Base-by-base conservation (phyloP, 2,329 filamentous ascomycete genomes). In the Exutisphaerella laricina region DNA sequence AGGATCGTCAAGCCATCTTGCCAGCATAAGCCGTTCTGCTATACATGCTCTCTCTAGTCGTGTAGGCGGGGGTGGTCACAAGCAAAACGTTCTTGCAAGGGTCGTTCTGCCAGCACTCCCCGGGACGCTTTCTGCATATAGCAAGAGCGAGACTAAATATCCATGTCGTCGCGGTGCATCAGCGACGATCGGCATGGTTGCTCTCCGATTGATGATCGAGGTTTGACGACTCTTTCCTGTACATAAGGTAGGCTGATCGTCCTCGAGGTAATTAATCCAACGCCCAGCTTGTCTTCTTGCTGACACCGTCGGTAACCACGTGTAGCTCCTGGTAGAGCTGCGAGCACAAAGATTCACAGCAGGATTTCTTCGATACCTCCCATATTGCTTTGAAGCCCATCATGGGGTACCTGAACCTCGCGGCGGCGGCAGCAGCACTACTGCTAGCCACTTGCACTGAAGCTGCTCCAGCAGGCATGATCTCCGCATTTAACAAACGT, bases 401-500 rank as follows among this genome's bases (percentile, higher is more conserved):
- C 14, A 58, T 58, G 55, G 45, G 47, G 29, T 43, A 56, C 30
- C 41, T 54, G 13, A 37, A 37, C 13, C 17, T 50, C 22, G 50
- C 49, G 21, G 50, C 49, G 21, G 53, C 50, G 26, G 49, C 54
- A 26, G 55, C 51, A 29, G 43, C 49, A 17, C 53, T 49, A n/a
- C 34, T 60, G 36, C 48, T 61, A 4, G 49, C 53, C 20, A 47
- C 50, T 21, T 36, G 58, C 18, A 41, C 45, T 41, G 29, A 51
- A 28, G 53, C 51, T 12, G 45, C 48, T 17, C 58, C 58, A 4
- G 39, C 56, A 10, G 33, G 39, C 25, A 25, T 51, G 10, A 29
- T 55, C 29, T 55, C 54, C 12, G 33, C 38, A 10, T 4, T 55
- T 10, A 44, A 49, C 29, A 51, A 45, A 39, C 39, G 54, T 29